Percentiles rank a stretch among this genome's conserved stretches.
Conservation (phyloP, 2,329 filamentous ascomycete species). For the Fusarium nanum region DNA sequence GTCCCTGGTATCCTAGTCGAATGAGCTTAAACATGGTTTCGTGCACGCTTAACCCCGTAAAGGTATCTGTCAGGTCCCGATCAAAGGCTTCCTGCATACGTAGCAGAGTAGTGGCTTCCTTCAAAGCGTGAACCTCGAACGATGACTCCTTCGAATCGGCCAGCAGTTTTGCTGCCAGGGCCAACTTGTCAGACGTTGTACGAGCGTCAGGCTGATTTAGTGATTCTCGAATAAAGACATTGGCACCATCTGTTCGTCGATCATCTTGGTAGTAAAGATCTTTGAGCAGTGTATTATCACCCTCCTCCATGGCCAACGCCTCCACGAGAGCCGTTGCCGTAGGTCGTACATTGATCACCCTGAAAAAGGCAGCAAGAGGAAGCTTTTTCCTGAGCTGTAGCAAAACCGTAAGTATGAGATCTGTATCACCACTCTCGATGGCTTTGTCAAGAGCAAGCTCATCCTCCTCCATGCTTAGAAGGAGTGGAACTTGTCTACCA, state of each 20-base stretch:
- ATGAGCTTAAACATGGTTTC: slow-evolving; percentile 93
- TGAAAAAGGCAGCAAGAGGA: slow-evolving; percentile 91
- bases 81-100: slow-evolving; percentile 90
- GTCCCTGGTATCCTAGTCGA: slow-evolving; percentile 81
- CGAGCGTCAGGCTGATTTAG: slow-evolving; percentile 76
- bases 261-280: slow-evolving; percentile 99
- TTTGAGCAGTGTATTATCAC: slow-evolving; percentile 85
- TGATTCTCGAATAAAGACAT: slow-evolving; percentile 87
- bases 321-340: slow-evolving; percentile 91
- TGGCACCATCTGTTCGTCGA: slow-evolving; percentile 85
- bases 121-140: slow-evolving; percentile 79
- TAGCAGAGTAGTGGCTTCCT: slow-evolving; percentile 83
- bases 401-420: slow-evolving; percentile 90
- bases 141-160: slow-evolving; percentile 83
- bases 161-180: slow-evolving; percentile 85
- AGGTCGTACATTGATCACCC: slow-evolving; percentile 86
- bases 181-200: slow-evolving; percentile 84
- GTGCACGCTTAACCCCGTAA: slow-evolving; percentile 86
- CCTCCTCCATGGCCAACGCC: slow-evolving; percentile 75
- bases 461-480: slow-evolving; percentile 95
- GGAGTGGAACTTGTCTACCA: slow-evolving; percentile 93
- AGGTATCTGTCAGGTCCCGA: slow-evolving; percentile 81
- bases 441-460: slow-evolving; percentile 96
- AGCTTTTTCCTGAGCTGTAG: slow-evolving; percentile 90
- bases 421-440: slow-evolving; percentile 93